Conservation (phyloP, 164 flowering plant genomes). For the Magnolia kwangsiensis region DNA sequence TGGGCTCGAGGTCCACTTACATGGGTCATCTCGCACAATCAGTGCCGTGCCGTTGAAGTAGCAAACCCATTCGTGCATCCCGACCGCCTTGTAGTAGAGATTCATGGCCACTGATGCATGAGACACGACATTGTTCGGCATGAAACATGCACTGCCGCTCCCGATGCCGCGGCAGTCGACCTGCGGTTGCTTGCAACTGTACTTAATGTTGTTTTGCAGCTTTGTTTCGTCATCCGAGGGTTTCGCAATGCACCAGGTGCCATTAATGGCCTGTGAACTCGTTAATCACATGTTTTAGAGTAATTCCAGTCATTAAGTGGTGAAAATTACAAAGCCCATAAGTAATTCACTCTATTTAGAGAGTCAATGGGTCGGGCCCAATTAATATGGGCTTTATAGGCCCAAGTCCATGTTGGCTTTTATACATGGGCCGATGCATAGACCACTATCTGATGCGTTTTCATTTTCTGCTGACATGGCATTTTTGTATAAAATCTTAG, state of each 20-base stretch:
- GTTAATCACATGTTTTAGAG: too few species aligned
- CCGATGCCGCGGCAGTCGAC: constrained; percentile 12
- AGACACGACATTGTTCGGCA: constrained; percentile 6
- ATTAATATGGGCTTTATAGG: too few species aligned
- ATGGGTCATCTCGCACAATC: constrained; percentile 7
- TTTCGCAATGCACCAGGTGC: constrained; percentile 11
- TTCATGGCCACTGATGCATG: constrained; percentile 15
- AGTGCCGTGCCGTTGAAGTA: constrained; percentile 11
- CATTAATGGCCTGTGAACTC: not conserved
- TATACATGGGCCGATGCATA: too few species aligned
- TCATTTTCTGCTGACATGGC: too few species aligned
- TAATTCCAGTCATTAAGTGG: too few species aligned
- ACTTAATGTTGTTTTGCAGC: constrained; percentile 7
- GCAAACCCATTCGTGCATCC: constrained; percentile 14
- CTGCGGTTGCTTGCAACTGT: not conserved
- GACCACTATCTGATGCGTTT: too few species aligned
- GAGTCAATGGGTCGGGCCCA: too few species aligned
- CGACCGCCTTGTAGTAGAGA: constrained; percentile 8
- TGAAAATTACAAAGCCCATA: too few species aligned
- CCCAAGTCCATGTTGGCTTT: too few species aligned
- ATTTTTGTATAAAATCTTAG: too few species aligned
- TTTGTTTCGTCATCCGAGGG: constrained; percentile 1
- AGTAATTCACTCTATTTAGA: too few species aligned
- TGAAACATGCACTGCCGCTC: not conserved
- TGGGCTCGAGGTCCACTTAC: not conserved